Evolutionary conservation across 495 filamentous ascomycete genomes (phyloP), one percentile per base, ranked within the genome.

Genomic region (Tuber aestivum): DNA sequence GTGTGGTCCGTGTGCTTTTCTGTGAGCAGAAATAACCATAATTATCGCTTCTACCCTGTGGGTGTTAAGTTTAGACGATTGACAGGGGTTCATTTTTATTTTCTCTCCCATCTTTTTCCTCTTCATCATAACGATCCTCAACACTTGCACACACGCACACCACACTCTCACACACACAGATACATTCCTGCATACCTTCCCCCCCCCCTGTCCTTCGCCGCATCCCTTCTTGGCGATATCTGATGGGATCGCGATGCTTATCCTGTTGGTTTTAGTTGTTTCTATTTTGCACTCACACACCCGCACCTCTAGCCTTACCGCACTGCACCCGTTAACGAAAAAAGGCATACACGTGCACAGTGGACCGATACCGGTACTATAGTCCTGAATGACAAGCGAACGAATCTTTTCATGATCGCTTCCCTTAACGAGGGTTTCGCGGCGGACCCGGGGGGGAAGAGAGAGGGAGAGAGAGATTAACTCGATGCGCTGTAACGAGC

Each of bases 211-310:
- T 23, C 16, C 71, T 72, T 76, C 74, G 74, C 75, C 71, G 70
- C 75, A 76, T 32, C n/a, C n/a, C n/a, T 75, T 32, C 76, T 78
- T 76, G 76, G 76, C 76, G 76, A 78, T 78, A 71, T 32, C n/a
- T 32, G 56, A 65, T 65, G 70, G 70, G 73, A 78, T 76, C 76
- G 74, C 61, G 69, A 76, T 74, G 71, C 56, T 37, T 70, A 48
- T 20, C 73, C 23, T 75, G 76, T 75, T 79, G 72, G n/a, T n/a
- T n/a, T n/a, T n/a, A n/a, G 72, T 65, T 78, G 78, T 79, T 79
- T 71, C 78, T 79, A 79, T 79, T 79, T 79, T 79, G 76, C 76
- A 70, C 56, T 65, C 56, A 32, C 56, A 65, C 56, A 65, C 44
- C 38, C 68, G 41, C 71, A 73, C 69, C 23, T 27, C 16, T 69